phyloP scores from a whole-genome alignment of 2,329 filamentous ascomycete species.

The Raffaelea ambrosiae region DNA sequence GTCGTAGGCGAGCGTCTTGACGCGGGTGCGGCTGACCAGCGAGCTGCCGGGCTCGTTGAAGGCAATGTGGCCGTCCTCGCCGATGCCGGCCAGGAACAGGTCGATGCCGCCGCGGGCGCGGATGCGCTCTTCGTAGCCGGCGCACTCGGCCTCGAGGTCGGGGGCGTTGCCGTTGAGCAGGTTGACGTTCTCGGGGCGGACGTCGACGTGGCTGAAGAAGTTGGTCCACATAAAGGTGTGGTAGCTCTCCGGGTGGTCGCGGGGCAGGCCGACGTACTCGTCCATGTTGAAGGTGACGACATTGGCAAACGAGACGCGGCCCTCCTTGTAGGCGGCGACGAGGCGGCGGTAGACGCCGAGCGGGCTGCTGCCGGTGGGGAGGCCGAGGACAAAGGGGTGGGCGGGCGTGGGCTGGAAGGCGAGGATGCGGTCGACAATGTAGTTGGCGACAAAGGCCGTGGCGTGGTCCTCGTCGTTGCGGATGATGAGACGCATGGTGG shows the following conservation, averaged over 20 bases:
- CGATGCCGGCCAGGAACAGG: conserved; percentile 68
- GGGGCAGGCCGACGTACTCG: conserved; percentile 66
- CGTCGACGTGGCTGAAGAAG: conserved; percentile 68
- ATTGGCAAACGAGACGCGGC: conserved; percentile 46
- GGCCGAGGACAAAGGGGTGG: conserved; percentile 62
- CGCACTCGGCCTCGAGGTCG: conserved; percentile 61
- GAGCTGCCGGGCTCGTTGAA: conserved; percentile 76
- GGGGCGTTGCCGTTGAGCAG: conserved; percentile 66
- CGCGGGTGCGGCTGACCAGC: conserved; percentile 59
- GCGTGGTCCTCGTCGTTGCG: conserved; percentile 54
- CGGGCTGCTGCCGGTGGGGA: conserved; percentile 66
- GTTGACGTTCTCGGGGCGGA: conserved; percentile 60
- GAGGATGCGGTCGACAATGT: conserved; percentile 66
- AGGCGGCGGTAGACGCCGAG: conserved; percentile 61
- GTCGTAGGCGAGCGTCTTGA: conserved; percentile 72
- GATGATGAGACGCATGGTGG: conserved; percentile 62
- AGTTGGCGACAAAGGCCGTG: conserved; percentile 62
- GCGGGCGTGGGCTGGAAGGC: conserved; percentile 54
- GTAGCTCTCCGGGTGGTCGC: conserved; percentile 69
- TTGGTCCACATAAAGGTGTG: conserved; percentile 79
- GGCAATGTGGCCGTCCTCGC: conserved; percentile 70
- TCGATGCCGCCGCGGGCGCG: conserved; percentile 62
- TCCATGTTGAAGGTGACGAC: conserved; percentile 65
- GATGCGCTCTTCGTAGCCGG: conserved; percentile 66
- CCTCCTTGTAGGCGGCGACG: conserved; percentile 52